Evolutionary conservation across 169 alveolate genomes (phyloP).

Genomic region (Ichthyophthirius multifiliis): DNA sequence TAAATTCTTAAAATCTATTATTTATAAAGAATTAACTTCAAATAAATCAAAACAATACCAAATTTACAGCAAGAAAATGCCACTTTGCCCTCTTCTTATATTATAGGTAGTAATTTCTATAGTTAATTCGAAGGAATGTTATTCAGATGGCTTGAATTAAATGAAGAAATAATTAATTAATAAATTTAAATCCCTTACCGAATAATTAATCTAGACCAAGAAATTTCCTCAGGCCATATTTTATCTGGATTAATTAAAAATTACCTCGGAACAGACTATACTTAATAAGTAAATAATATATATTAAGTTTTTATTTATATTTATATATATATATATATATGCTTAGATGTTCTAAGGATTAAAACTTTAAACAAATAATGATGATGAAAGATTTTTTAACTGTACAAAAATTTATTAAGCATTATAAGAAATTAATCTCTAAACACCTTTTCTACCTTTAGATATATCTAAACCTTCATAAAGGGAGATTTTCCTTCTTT

Average conservation of each 20-base stretch:
- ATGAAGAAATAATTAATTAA: constrained; percentile 54
- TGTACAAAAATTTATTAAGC: constrained; percentile 60
- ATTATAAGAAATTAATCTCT: constrained; percentile 69
- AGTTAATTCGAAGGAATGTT: constrained; percentile 79
- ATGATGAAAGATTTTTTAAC: constrained; percentile 57
- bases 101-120: constrained; percentile 56
- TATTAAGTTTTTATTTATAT: not conserved
- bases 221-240: constrained; percentile 23
- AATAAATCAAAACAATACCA: constrained; percentile 60
- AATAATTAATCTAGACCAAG: constrained; percentile 76
- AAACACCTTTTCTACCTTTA: constrained; percentile 54
- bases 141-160: constrained; percentile 86
- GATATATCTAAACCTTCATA: constrained; percentile 68
- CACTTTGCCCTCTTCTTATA: constrained; percentile 31
- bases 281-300: not conserved
- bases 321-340: not conserved
- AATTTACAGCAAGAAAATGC: constrained; percentile 50
- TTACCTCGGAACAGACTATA: not conserved
- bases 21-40: constrained; percentile 83
- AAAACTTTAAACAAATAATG: constrained; percentile 37
- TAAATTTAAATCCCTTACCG: constrained; percentile 64
- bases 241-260: not conserved
- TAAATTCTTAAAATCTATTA: constrained; percentile 86
- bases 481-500: constrained; percentile 82
- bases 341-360: not conserved